Evolutionary conservation across 2,329 filamentous ascomycete species (phyloP), one percentile per base, ranked within the genome.

Genomic region (Lojkania enalia): DNA sequence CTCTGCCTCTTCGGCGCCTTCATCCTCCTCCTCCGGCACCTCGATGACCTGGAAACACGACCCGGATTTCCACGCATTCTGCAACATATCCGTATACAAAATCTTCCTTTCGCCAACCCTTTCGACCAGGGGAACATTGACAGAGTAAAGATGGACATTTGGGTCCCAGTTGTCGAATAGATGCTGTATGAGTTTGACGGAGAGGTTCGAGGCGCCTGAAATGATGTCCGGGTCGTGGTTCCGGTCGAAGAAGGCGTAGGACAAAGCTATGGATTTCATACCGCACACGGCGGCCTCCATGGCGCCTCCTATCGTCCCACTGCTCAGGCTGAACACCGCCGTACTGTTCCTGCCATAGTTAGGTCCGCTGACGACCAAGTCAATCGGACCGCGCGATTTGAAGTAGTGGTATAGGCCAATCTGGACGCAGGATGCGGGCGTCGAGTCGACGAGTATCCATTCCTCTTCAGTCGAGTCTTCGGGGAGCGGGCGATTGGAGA

Each of bases 101-200:
- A 91, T 83, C 71, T 88, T 90, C 42, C 80, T 78, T 14, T 74
- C 66, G 55, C 85, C 85, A 1, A 96, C 82, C 5, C 84, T 86
- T 48, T 88, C 85, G 12, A 94, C 79, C 9, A 97, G 75, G 15
- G 94, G 92, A 6, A 97, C 86, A 64, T 97, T 97, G 57, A 97
- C 84, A 36, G 81, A 87, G 70, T 96, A 97, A n/a, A 97, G 73
- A 63, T 95, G 89, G 4, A 88, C 84, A 48, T 78, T 79, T 76
- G 51, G 16, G 19, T 67, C 81, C 87, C 89, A 96, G 63, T 90
- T 86, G 37, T 79, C 77, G 57, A 80, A 84, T 5, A 99, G 76
- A 50, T 89, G 81, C 67, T 96, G 87, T 52, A 96, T 85, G 18
- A 97, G 77, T 52, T 79, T 80, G 18, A 94, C 85, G 18, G 85